These are phyloP conservation scores for Mycena haematopus DNA, from an alignment of 768 basidiomycete species.

Conservation along the genomic window DNA sequence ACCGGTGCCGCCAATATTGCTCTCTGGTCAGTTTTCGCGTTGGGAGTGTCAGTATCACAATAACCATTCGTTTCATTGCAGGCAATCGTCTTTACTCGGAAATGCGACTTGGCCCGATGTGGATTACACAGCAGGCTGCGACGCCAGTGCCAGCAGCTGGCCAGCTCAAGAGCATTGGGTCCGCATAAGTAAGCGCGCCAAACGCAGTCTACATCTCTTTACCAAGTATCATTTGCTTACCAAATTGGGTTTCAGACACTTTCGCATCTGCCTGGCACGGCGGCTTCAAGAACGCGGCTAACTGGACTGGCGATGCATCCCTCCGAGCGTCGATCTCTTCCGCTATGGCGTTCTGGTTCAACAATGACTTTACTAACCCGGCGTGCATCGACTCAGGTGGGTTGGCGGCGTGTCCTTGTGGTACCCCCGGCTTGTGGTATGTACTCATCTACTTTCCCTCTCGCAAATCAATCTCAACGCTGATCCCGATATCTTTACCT, in stretches of 20 bases:
- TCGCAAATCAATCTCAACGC: background rate
- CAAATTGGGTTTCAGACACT: slow-evolving; percentile 40
- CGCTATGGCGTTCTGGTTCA: slow-evolving; percentile 61
- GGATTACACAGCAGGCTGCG: slow-evolving; percentile 59
- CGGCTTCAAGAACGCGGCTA: slow-evolving; percentile 45
- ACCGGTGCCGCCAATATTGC: slow-evolving; percentile 47
- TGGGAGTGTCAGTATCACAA: background rate
- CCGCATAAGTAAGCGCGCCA: slow-evolving; percentile 45
- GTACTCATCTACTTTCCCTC: background rate
- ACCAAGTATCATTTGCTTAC: no score
- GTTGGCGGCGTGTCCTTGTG: slow-evolving; percentile 51
- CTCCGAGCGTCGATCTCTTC: slow-evolving; percentile 41
- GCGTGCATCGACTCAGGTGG: slow-evolving; percentile 57
- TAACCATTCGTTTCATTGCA: slow-evolving; percentile 22
- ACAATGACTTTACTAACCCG: slow-evolving; percentile 52
- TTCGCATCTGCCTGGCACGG: slow-evolving; percentile 61
- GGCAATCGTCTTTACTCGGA: slow-evolving; percentile 40
- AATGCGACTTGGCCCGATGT: slow-evolving; percentile 54
- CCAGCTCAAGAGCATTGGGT: slow-evolving; percentile 60
- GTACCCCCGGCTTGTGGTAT: slow-evolving; percentile 46
- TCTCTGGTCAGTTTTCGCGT: slow-evolving; percentile 36
- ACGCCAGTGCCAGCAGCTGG: slow-evolving; percentile 61
- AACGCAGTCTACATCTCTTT: background rate
- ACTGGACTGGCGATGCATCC: slow-evolving; percentile 43
- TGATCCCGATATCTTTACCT: slow-evolving; percentile 3